Evolutionary conservation across 2,329 filamentous ascomycete genomes (phyloP), one percentile per base, ranked within the genome.

Genomic region (Coniochaeta sp.): DNA sequence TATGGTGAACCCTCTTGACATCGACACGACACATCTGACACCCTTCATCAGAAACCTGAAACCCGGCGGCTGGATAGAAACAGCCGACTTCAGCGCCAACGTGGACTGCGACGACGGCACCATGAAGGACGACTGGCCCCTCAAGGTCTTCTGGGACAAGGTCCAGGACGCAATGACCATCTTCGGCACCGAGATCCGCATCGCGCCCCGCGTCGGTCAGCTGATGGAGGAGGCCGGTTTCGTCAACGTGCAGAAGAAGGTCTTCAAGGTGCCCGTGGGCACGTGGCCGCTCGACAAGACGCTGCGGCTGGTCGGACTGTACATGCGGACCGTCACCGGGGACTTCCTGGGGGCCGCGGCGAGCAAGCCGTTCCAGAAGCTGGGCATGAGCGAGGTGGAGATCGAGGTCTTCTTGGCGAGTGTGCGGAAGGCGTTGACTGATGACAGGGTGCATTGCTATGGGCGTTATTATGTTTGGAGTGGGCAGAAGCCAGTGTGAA

Each of bases 11-110:
- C 4, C 17, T 40, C n/a, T 17, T n/a, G 3, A n/a, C 38, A 40
- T 6, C 16, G 6, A n/a, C 17, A 38, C 22, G 22, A 6, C 24
- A 11, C 22, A 5, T 31, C 47, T 52, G 17, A 11, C 7, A 43
- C 44, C 7, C 43, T 44, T 11, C 19, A n/a, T 16, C 43, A 74
- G 71, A 6, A 70, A 77, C 58, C 62, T 77, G 12, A 71, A 67
- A 57, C 68, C 70, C 0, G 77, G 77, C 4, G 77, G 76, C 22
- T 81, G 76, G 76, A 68, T 79, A n/a, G 77, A 79, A 60, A 74
- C 76, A 34, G 74, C 78, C 12, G 78, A 80, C 59, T 69, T 75
- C 36, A 70, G 73, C 31, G 69, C 70, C 4, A 67, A 67, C 38
- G 67, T 76, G 17, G 65, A 69, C 22, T 78, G 72, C 61, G 75